A percentile compares a stretch with the other conserved stretches of the same genome.
phyloP scores from a whole-genome alignment of 495 filamentous ascomycete genomes.

The Lophiostoma macrostomum region DNA sequence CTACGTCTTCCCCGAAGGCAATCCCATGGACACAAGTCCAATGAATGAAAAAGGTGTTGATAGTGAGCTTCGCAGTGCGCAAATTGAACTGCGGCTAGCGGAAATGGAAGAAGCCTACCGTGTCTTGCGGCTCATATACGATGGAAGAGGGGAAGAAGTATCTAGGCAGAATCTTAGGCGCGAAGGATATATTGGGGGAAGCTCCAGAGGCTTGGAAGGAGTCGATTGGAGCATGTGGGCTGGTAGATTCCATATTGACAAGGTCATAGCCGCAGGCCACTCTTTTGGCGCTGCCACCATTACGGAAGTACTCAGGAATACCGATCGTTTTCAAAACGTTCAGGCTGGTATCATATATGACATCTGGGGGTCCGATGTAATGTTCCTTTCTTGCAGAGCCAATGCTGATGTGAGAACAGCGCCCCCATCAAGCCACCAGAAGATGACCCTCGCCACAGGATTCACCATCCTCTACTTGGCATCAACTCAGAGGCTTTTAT shows the following conservation, averaged over 20 bases:
- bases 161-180: slow-evolving; percentile 48
- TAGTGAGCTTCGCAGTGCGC: slow-evolving; percentile 42
- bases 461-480: slow-evolving; percentile 51
- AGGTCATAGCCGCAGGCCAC: slow-evolving; percentile 41
- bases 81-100: slow-evolving; percentile 44
- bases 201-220: slow-evolving; percentile 48
- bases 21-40: slow-evolving; percentile 44
- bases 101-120: slow-evolving; percentile 46
- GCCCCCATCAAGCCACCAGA: slow-evolving; percentile 35
- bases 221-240: slow-evolving; percentile 44
- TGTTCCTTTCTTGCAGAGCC: slow-evolving; percentile 2
- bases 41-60: slow-evolving; percentile 44
- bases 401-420: slow-evolving; percentile 37
- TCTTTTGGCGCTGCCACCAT: slow-evolving; percentile 45
- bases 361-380: slow-evolving; percentile 50
- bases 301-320: slow-evolving; percentile 44
- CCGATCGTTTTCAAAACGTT: slow-evolving; percentile 50
- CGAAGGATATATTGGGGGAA: slow-evolving; percentile 51
- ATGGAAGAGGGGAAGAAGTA: slow-evolving; percentile 40
- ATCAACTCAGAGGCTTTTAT: slow-evolving; percentile 63
- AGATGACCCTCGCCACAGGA: slow-evolving; percentile 40
- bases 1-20: slow-evolving; percentile 46
- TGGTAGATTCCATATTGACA: slow-evolving; percentile 35
- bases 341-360: slow-evolving; percentile 59
- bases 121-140: slow-evolving; percentile 36